Conservation (phyloP, 2,329 filamentous ascomycete species). For the Aspergillus pseudoviridinutans region DNA sequence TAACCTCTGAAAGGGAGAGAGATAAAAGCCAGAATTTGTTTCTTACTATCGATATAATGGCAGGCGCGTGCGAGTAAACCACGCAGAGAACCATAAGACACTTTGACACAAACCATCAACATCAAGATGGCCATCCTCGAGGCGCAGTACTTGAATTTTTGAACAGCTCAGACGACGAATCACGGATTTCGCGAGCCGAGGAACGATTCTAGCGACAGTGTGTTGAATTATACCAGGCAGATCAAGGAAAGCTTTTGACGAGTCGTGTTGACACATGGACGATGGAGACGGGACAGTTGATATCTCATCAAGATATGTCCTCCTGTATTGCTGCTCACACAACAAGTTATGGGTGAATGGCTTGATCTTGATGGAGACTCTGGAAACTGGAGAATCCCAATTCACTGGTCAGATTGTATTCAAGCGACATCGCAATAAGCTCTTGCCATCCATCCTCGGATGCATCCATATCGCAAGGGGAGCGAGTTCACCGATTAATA, state of each 20-base stretch:
- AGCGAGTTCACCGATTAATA: neutral
- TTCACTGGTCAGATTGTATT: neutral
- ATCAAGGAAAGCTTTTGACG: too few species aligned
- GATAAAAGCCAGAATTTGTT: neutral
- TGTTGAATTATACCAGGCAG: too few species aligned
- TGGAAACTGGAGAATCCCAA: neutral
- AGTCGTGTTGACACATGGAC: neutral
- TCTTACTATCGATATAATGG: neutral
- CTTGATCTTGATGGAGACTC: neutral
- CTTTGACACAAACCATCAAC: too few species aligned
- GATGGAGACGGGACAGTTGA: neutral
- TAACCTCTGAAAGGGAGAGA: neutral
- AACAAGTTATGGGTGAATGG: neutral
- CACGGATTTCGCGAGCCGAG: too few species aligned
- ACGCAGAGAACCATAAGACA: too few species aligned
- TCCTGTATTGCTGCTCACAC: neutral
- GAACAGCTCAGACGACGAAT: too few species aligned
- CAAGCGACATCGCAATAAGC: neutral
- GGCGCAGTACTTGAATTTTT: too few species aligned
- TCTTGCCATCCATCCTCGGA: neutral
- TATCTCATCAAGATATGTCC: neutral
- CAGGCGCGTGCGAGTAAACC: too few species aligned
- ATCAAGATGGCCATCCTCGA: too few species aligned
- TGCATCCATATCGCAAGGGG: neutral
- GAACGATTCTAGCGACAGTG: too few species aligned